Evolutionary conservation across 1,284 basidiomycete species (phyloP), one percentile per base, ranked within the genome.

Genomic region (Ganoderma sp.): DNA sequence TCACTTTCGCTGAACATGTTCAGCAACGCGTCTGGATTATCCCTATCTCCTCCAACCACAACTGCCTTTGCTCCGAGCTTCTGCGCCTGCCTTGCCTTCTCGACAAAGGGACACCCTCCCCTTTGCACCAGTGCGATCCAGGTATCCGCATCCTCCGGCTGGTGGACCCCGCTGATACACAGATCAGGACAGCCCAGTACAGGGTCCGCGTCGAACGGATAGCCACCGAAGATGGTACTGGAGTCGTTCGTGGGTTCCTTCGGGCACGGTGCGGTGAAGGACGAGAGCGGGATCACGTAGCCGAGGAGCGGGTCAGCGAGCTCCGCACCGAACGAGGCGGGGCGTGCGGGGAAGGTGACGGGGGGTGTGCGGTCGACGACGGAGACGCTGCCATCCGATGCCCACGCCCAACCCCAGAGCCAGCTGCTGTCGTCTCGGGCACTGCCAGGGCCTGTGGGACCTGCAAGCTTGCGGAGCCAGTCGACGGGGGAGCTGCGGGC

Each of bases 71-170:
- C 95, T n/a, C 95, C 95, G 14, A 94, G 81, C 54, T 86, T 83
- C 78, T 96, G 93, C 0, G 95, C 94, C 74, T 93, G 90, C 61
- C 92, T 82, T 25, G 87, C 92, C 82, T 98, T 98, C 74, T 89
- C 90, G 15, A 93, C 91, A 77, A 98, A 98, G 65, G 94, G 89
- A 77, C 96, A 98, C 60, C 87, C 82, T 0, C 95, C 95, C 59
- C 96, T 84, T 78, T 96, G 92, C 0, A 97, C 88, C 59, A 97
- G 84, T 0, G 93, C 96, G 76, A 97, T 92, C 89, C 93, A 95
- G 0, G 88, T 82, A 66, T 93, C 92, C 17, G 84, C 82, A 22
- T 85, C 79, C 66, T 86, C 84, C 0, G 87, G 90, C 48, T 82
- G 77, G 69, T 87, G 77, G 1, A 82, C 79, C 0, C 88, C 89